Conservation (phyloP, 1,139 yeast genomes). For the Pichia kudriavzevii region DNA sequence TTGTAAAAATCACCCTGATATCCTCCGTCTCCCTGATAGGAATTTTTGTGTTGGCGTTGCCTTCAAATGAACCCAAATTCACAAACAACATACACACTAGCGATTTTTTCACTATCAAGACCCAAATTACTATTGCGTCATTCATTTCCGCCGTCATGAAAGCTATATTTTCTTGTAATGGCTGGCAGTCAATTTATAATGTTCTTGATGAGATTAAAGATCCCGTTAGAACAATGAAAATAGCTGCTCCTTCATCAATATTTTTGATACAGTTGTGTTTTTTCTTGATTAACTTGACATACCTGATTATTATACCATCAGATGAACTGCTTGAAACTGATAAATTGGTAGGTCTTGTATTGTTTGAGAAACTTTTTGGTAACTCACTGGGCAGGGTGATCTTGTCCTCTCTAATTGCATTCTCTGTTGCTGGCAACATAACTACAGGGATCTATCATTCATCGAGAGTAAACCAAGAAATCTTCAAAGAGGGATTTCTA, state of each 20-base stretch:
- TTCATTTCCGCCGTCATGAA: slow-evolving; percentile 47
- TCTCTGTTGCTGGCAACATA: slow-evolving; percentile 55
- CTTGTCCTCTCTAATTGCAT: slow-evolving; percentile 45
- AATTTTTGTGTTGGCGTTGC: slow-evolving; percentile 41
- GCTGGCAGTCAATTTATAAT: slow-evolving; percentile 56
- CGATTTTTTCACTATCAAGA: slow-evolving; percentile 26
- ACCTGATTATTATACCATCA: slow-evolving; percentile 46
- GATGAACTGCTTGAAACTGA: slow-evolving; percentile 42
- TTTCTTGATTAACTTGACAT: slow-evolving; percentile 44
- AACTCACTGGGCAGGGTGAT: slow-evolving; percentile 40
- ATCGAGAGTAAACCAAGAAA: slow-evolving; percentile 55
- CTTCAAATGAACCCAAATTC: slow-evolving; percentile 29
- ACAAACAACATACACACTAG: slow-evolving; percentile 24
- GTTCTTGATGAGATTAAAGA: slow-evolving; percentile 52
- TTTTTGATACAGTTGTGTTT: slow-evolving; percentile 40
- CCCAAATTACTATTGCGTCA: slow-evolving; percentile 34
- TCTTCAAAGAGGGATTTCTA: slow-evolving; percentile 51
- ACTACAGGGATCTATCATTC: slow-evolving; percentile 53
- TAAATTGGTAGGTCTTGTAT: slow-evolving; percentile 47
- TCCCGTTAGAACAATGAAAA: slow-evolving; percentile 44
- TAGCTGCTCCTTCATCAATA: slow-evolving; percentile 51
- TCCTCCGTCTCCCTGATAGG: slow-evolving; percentile 42
- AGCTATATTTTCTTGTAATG: slow-evolving; percentile 48
- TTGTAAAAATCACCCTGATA: slow-evolving; percentile 40
- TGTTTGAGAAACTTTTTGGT: slow-evolving; percentile 52